Evolutionary conservation across 2,329 filamentous ascomycete genomes (phyloP), one percentile per base, ranked within the genome.

Genomic region (Penicillium expansum): DNA sequence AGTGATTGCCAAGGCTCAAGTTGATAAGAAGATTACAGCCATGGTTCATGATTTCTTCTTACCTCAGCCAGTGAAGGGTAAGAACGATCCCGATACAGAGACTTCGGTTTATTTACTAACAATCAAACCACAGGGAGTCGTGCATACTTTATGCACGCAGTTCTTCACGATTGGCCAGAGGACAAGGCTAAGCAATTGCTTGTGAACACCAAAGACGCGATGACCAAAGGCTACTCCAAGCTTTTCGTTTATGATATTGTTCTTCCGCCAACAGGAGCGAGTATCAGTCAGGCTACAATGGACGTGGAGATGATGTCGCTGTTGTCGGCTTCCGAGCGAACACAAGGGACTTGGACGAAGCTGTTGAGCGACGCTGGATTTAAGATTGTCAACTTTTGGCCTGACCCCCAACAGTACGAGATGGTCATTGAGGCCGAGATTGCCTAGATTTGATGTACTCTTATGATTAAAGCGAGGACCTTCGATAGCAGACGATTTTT

Each of bases 111-210:
- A 29, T n/a, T 13, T 54, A 18, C 16, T 57, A 20, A 62, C 7
- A 18, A 5, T 2, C 11, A 54, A 33, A 2, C 20, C 9, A 4
- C 51, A 74, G 74, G 71, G 18, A 70, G 68, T 27, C 71, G 72
- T 3, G 71, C 69, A 2, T 79, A 78, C 62, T 79, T 73, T 58
- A 67, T 78, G 67, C 75, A 78, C 54, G 71, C 70, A 3, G 67
- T 78, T 5, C 66, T 79, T 1, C 76, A 80, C 47, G 75, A 80
- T 58, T 79, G 74, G 72, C 67, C 71, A 0, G 72, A 78, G n/a
- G 66, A 69, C 5, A 66, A 70, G 11, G 71, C 68, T 24, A 58
- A 64, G 13, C 43, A 67, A 11, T 69, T 78, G 9, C 63, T 79
- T 0, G 22, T 27, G 0, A 64, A 71, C 10, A 64, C 70, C 8